Conservation (phyloP, 2,329 filamentous ascomycete genomes). For the Calonectria crousiana region DNA sequence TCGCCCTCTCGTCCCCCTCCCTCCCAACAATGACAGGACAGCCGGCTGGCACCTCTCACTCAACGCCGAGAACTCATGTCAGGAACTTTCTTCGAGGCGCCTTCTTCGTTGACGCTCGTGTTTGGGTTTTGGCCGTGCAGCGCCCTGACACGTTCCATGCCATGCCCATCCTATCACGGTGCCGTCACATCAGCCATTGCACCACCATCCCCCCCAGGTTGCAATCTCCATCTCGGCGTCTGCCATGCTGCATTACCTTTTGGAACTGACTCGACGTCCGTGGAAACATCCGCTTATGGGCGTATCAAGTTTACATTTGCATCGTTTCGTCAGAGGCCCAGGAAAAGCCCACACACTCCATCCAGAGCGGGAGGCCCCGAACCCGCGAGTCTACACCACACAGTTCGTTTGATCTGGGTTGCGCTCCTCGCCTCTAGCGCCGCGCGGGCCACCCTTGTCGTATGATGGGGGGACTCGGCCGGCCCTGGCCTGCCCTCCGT, state of each 20-base stretch:
- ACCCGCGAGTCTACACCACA: slow-evolving; percentile 14
- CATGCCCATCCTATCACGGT: slow-evolving; percentile 4
- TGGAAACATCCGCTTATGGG: slow-evolving; percentile 15
- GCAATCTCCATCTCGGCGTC: slow-evolving; percentile 10
- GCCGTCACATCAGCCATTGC: slow-evolving; percentile 20
- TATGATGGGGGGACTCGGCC: slow-evolving; percentile 15
- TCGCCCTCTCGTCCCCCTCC: slow-evolving; percentile 5
- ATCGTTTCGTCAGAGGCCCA: slow-evolving; percentile 1
- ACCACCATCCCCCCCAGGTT: background rate
- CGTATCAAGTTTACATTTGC: slow-evolving; percentile 4
- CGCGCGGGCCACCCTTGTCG: slow-evolving; percentile 17
- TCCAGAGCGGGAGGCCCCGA: slow-evolving; percentile 22
- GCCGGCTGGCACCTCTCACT: background rate
- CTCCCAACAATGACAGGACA: slow-evolving; percentile 12
- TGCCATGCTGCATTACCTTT: slow-evolving; percentile 6
- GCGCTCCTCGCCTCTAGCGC: background rate
- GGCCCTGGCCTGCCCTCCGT: background rate
- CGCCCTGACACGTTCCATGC: slow-evolving; percentile 13
- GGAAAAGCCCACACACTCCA: slow-evolving; percentile 1
- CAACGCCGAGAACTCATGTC: slow-evolving; percentile 13
- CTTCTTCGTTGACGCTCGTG: background rate
- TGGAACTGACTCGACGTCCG: background rate
- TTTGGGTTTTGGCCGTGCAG: slow-evolving; percentile 8
- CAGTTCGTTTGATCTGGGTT: background rate
- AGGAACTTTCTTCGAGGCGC: slow-evolving; percentile 3